Evolutionary conservation across 139 green algal species (phyloP).

Genomic region (Micractinium conductrix): DNA sequence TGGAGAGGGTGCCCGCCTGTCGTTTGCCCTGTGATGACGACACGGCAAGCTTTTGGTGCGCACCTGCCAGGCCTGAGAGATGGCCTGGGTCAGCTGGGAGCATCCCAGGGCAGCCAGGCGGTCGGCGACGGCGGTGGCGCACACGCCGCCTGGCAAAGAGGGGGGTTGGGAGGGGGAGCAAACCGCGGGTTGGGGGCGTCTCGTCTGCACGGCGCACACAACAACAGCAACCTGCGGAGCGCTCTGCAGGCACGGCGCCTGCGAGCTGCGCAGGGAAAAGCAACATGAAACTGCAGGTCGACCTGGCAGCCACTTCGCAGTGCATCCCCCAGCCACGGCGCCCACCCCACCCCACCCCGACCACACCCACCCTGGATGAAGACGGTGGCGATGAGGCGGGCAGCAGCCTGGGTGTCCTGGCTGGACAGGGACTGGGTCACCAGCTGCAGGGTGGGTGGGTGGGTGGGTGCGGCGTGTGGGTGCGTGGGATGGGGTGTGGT

Average conservation of each 20-base stretch:
- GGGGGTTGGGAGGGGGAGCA: background rate
- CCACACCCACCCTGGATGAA: constrained; percentile 16
- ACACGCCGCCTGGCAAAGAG: background rate
- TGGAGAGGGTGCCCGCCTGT: background rate
- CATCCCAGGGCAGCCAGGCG: background rate
- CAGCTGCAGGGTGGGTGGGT: background rate
- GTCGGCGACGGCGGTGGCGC: background rate
- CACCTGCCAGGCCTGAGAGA: constrained; percentile 12
- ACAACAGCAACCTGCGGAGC: background rate
- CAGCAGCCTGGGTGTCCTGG: background rate
- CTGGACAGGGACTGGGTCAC: background rate
- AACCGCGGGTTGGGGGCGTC: no score
- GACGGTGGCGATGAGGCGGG: constrained; percentile 17
- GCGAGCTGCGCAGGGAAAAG: background rate
- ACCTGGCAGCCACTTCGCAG: no score
- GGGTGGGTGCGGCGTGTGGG: background rate
- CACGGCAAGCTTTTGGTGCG: background rate
- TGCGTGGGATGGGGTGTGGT: no score
- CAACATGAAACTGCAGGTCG: background rate
- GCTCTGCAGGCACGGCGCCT: no score
- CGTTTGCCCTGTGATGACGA: no score
- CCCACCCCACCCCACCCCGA: background rate
- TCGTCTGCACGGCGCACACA: background rate
- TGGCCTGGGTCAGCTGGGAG: background rate
- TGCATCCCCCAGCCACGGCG: background rate